Evolutionary conservation across 2,329 filamentous ascomycete genomes (phyloP).

Genomic region (Sporothrix phasma): DNA sequence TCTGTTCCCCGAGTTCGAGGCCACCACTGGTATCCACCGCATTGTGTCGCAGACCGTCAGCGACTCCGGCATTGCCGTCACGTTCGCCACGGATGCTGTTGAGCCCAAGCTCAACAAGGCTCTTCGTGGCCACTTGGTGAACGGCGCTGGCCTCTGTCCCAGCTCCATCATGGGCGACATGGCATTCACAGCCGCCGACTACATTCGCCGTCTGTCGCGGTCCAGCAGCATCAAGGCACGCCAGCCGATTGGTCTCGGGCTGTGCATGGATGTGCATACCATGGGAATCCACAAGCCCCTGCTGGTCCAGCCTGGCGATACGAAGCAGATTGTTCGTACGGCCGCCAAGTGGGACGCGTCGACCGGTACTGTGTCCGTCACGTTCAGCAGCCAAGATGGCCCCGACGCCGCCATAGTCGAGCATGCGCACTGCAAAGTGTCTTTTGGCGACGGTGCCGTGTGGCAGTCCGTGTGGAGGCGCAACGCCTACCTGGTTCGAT

Average conservation of each 20-base stretch:
- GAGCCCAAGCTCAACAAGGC: constrained; percentile 53
- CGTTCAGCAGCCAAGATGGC: constrained; percentile 34
- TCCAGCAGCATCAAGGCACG: constrained; percentile 50
- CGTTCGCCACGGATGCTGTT: constrained; percentile 55
- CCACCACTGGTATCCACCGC: constrained; percentile 31
- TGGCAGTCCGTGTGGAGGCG: constrained; percentile 2
- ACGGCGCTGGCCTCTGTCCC: constrained; percentile 55
- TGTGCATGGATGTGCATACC: constrained; percentile 50
- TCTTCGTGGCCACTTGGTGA: constrained; percentile 57
- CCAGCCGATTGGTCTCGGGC: neutral
- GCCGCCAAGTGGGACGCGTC: constrained; percentile 36
- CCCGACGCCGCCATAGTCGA: constrained; percentile 56
- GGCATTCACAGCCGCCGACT: constrained; percentile 48
- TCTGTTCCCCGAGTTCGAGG: constrained; percentile 40
- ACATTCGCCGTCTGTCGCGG: constrained; percentile 54
- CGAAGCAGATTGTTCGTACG: constrained; percentile 48
- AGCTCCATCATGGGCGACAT: constrained; percentile 39
- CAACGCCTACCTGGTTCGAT: constrained; percentile 53
- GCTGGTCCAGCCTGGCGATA: constrained; percentile 42
- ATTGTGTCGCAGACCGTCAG: neutral
- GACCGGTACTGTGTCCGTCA: constrained; percentile 4
- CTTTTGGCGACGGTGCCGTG: neutral
- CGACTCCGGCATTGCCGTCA: constrained; percentile 27
- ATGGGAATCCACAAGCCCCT: constrained; percentile 35
- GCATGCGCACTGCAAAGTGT: constrained; percentile 39